phyloP scores from a whole-genome alignment of 2,329 filamentous ascomycete species.

The Sordariomycetes sp. region DNA sequence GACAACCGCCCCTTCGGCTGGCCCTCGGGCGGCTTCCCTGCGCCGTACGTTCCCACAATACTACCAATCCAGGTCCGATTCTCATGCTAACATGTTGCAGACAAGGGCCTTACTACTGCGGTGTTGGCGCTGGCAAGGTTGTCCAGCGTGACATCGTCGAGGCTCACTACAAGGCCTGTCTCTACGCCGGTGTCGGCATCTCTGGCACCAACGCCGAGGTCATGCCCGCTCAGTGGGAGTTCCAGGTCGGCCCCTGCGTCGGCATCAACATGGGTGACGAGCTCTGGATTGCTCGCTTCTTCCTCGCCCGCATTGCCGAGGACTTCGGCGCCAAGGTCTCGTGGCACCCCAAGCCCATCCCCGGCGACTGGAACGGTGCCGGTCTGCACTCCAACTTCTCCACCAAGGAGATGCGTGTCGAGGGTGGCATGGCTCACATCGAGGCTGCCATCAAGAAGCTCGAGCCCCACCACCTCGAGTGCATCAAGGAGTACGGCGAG shows the following conservation, averaged over 20 bases:
- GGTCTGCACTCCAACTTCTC: conserved; percentile 94
- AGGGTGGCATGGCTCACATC: conserved; percentile 93
- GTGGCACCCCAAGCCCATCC: conserved; percentile 90
- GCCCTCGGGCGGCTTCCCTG: conserved; percentile 67
- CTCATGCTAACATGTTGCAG: conserved; percentile 11
- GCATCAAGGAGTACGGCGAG: conserved; percentile 90
- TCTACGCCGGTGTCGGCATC: conserved; percentile 87
- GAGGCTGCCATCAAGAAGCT: conserved; percentile 80
- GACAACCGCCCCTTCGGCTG: conserved; percentile 81
- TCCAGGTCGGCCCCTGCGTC: conserved; percentile 84
- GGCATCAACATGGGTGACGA: conserved; percentile 93
- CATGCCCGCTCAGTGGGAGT: conserved; percentile 97
- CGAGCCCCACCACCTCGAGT: conserved; percentile 67
- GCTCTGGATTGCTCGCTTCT: conserved; percentile 80
- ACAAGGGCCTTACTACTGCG: conserved; percentile 52
- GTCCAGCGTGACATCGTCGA: conserved; percentile 98
- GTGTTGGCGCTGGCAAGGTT: conserved; percentile 94
- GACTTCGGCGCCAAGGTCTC: conserved; percentile 96
- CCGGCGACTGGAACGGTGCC: conserved; percentile 89
- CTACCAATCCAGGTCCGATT: too few relatives aligned
- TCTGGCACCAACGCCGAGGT: conserved; percentile 99
- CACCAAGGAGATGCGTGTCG: conserved; percentile 75
- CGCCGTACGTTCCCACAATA: conserved; percentile 45
- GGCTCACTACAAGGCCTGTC: conserved; percentile 49
- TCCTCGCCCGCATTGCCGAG: conserved; percentile 83